phyloP scores from a whole-genome alignment of 345 rosid species.

The Moricandia arvensis region DNA sequence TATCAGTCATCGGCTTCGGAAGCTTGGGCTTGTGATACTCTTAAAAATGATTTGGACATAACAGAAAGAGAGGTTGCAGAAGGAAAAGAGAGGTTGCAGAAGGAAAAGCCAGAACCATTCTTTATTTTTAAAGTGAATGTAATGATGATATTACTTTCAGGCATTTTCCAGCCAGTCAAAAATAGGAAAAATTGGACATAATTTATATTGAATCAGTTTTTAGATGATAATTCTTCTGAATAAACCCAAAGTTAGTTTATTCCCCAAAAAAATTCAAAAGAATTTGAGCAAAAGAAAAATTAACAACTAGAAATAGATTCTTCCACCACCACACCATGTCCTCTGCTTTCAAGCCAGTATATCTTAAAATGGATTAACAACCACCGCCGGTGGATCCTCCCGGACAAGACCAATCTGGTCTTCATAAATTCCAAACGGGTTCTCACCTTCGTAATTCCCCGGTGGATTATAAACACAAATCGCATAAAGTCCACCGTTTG shows the following conservation, averaged over 20 bases:
- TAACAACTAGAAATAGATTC: neutral
- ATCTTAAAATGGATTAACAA: neutral
- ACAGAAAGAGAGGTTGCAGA: no score
- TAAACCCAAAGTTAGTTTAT: conserved; percentile 4
- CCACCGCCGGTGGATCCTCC: conserved; percentile 30
- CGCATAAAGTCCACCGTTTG: conserved; percentile 37
- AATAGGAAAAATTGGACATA: no score
- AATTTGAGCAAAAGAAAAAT: neutral
- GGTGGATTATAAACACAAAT: conserved; percentile 53
- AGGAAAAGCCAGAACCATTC: no score
- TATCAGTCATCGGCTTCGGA: no score
- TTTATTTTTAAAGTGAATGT: no score
- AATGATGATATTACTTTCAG: no score
- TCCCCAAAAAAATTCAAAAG: neutral
- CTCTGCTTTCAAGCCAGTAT: neutral
- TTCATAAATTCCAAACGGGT: conserved; percentile 38
- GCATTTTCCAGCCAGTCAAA: no score
- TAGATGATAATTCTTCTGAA: conserved; percentile 9
- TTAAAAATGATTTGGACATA: no score
- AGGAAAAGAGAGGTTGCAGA: no score
- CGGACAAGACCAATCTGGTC: conserved; percentile 4
- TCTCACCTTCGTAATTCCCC: conserved; percentile 47
- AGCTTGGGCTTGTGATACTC: no score
- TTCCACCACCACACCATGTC: neutral
- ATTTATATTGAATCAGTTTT: neutral